A percentile compares a stretch with the other conserved stretches of the same genome.
Conservation (phyloP, 139 green algal genomes). For the Chlorella sp. region DNA sequence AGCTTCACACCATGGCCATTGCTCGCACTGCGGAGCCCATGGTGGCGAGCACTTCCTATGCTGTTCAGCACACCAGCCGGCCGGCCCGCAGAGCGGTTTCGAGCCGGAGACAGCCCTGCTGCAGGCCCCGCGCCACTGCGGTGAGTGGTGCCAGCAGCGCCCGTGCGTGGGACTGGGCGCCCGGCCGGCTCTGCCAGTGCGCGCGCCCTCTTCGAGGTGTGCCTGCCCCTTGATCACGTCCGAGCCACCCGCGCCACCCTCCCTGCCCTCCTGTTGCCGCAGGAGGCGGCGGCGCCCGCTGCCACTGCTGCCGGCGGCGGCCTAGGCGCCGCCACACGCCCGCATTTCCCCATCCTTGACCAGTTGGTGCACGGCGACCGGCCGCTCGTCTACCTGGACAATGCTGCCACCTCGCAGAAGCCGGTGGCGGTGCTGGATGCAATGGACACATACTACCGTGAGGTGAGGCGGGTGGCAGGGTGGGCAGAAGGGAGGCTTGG, state of each 20-base stretch:
- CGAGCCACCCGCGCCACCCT: not conserved
- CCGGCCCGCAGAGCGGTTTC: not conserved
- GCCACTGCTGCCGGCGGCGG: not conserved
- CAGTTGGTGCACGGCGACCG: slow-evolving; percentile 84
- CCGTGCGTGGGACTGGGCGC: not conserved
- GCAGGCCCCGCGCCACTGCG: not conserved
- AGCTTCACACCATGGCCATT: not conserved
- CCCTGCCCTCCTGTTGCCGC: not conserved
- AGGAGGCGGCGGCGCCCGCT: not conserved
- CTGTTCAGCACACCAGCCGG: not conserved
- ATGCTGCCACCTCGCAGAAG: slow-evolving; percentile 97
- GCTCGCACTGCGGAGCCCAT: not conserved
- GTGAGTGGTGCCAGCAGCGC: not conserved
- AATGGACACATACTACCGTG: slow-evolving; percentile 86
- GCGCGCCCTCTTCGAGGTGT: not conserved
- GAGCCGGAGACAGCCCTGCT: not conserved
- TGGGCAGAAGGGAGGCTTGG: not conserved
- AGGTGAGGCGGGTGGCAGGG: not conserved
- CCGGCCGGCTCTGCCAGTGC: not conserved
- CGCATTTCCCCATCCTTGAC: slow-evolving; percentile 88
- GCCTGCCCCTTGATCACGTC: not conserved
- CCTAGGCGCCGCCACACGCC: slow-evolving; percentile 11
- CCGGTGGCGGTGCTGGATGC: slow-evolving; percentile 76
- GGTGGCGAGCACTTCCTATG: slow-evolving; percentile 28
- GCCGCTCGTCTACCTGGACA: slow-evolving; percentile 97